Percentiles rank a stretch among this genome's conserved stretches.
Conservation (phyloP, 23 red algal genomes). For the Gracilaria caudata region DNA sequence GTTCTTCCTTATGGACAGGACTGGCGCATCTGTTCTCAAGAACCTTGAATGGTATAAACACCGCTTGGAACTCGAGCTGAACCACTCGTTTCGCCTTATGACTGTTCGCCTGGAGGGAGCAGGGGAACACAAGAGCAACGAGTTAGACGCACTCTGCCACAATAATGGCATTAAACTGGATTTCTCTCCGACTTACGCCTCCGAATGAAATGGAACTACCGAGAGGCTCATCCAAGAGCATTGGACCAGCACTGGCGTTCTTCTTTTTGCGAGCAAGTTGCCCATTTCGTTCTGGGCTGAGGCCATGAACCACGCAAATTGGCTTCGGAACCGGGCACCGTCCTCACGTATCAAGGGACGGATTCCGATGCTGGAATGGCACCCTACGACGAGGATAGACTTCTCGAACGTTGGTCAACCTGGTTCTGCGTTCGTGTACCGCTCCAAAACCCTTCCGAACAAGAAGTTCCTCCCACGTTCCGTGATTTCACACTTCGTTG, state of each 20-base stretch:
- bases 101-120: slow-evolving; percentile 24
- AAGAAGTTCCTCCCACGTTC: slow-evolving; percentile 18
- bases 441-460: neutral
- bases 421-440: slow-evolving; percentile 8
- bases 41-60: neutral
- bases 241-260: slow-evolving; percentile 8
- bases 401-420: slow-evolving; percentile 23
- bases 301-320: slow-evolving; percentile 30
- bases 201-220: neutral
- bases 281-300: slow-evolving; percentile 34
- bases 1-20: slow-evolving; percentile 4
- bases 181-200: neutral
- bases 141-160: neutral
- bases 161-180: neutral
- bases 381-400: neutral
- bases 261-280: slow-evolving; percentile 11
- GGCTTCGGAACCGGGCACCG: slow-evolving; percentile 10
- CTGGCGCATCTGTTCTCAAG: neutral
- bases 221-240: slow-evolving; percentile 29
- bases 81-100: slow-evolving; percentile 9
- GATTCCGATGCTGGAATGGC: slow-evolving; percentile 1
- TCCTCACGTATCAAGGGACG: neutral
- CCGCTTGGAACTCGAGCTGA: neutral
- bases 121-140: slow-evolving; percentile 19
- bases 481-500: slow-evolving; percentile 8